Percentiles rank a stretch among this genome's conserved stretches.
Evolutionary conservation across 345 rosid genomes (phyloP).

Genomic region (Kernera saxatilis): DNA sequence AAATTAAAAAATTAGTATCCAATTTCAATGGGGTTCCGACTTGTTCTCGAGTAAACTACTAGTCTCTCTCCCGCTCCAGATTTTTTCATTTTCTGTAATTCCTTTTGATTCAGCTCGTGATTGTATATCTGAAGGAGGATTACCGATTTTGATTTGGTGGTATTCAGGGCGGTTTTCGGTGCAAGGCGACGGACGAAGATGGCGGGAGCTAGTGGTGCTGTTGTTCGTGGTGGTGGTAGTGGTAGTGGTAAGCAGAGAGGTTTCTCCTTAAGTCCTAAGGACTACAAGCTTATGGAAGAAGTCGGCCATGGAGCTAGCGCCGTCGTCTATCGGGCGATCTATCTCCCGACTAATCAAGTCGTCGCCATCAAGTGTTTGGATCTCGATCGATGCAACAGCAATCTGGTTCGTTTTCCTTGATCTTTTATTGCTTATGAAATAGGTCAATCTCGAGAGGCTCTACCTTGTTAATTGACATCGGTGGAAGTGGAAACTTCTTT

Average conservation of each 20-base stretch:
- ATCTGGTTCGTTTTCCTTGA: constrained; percentile 47
- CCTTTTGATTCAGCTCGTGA: background rate
- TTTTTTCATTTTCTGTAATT: background rate
- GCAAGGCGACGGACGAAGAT: constrained; percentile 22
- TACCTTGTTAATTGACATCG: background rate
- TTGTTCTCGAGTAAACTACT: constrained; percentile 22
- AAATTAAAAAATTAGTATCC: background rate
- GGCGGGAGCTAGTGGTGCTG: constrained; percentile 29
- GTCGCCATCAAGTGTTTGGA: constrained; percentile 95
- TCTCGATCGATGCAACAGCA: constrained; percentile 99
- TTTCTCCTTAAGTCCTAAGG: constrained; percentile 57
- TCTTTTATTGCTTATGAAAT: background rate
- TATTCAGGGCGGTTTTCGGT: constrained; percentile 26
- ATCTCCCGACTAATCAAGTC: constrained; percentile 67
- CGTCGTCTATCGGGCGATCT: constrained; percentile 87
- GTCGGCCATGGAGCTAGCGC: constrained; percentile 96
- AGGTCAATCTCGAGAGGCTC: background rate
- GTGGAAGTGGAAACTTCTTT: background rate
- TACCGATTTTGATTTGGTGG: constrained; percentile 19
- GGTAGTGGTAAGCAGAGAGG: constrained; percentile 41
- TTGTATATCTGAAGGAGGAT: constrained; percentile 9
- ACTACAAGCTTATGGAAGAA: constrained; percentile 85
- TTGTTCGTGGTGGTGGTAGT: constrained; percentile 26
- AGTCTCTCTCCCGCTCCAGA: constrained; percentile 12
- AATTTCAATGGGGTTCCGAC: constrained; percentile 24